Percentiles rank a stretch among this genome's conserved stretches.
These are phyloP conservation scores for Plectosphaerella sp. DNA, from an alignment of 2,329 filamentous ascomycete genomes.

Conservation along the genomic window DNA sequence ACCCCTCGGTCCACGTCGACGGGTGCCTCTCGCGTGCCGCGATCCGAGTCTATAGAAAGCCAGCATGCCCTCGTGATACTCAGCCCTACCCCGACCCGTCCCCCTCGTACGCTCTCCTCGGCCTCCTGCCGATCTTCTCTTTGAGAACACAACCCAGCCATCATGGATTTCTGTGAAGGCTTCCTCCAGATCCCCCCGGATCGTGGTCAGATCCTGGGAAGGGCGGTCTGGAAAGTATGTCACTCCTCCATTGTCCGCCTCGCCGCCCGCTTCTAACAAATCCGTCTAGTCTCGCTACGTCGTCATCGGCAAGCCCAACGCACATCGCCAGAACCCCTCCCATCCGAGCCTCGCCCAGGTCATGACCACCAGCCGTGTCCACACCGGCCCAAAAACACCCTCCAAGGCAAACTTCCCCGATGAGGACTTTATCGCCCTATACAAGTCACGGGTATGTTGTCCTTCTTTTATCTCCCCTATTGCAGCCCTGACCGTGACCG, in stretches of 20 bases:
- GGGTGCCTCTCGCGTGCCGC: too few relatives aligned
- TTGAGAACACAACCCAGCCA: background rate
- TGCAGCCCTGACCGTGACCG: slow-evolving; percentile 1
- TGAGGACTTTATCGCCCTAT: slow-evolving; percentile 46
- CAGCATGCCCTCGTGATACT: background rate
- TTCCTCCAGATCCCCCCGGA: slow-evolving; percentile 47
- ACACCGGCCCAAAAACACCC: slow-evolving; percentile 28
- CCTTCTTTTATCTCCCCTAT: slow-evolving; percentile 9
- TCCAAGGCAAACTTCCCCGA: slow-evolving; percentile 21
- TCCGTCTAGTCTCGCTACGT: slow-evolving; percentile 53
- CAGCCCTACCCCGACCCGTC: too few relatives aligned
- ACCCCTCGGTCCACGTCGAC: too few relatives aligned
- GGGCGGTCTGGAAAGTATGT: slow-evolving; percentile 48
- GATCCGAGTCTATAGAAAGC: background rate
- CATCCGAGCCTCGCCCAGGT: slow-evolving; percentile 32
- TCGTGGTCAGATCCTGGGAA: slow-evolving; percentile 43
- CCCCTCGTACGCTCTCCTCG: too few relatives aligned
- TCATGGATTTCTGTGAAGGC: slow-evolving; percentile 31
- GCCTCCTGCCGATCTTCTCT: background rate
- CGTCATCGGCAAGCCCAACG: slow-evolving; percentile 40
- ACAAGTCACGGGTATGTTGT: slow-evolving; percentile 47
- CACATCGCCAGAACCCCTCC: slow-evolving; percentile 24
- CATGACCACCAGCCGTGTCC: slow-evolving; percentile 31
- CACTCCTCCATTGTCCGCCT: background rate
- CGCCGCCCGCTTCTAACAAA: background rate